phyloP scores from a whole-genome alignment of 441 rosid genomes.

The Macaranga tanarius region DNA sequence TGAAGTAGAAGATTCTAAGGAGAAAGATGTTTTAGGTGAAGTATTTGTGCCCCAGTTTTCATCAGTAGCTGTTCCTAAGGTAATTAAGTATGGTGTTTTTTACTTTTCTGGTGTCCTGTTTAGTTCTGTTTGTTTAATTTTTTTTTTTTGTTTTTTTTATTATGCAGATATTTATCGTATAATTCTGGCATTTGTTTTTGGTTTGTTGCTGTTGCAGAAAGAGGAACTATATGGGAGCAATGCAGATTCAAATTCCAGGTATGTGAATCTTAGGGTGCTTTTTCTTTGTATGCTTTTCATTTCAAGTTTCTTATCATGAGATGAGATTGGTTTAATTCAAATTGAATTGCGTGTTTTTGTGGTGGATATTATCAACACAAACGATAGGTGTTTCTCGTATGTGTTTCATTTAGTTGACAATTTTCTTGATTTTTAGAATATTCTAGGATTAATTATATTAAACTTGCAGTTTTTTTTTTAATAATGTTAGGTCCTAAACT shows the following conservation, averaged over 20 bases:
- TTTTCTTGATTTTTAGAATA: neutral
- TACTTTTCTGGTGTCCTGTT: neutral
- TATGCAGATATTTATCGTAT: neutral
- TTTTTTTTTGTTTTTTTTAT: neutral
- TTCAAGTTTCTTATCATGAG: too few relatives aligned
- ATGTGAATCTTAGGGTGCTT: neutral
- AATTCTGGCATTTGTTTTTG: slow-evolving; percentile 5
- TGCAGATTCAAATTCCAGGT: slow-evolving; percentile 45
- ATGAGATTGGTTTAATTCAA: neutral
- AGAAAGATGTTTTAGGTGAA: slow-evolving; percentile 25
- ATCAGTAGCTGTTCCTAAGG: slow-evolving; percentile 71
- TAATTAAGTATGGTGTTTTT: slow-evolving; percentile 23
- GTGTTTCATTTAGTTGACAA: neutral
- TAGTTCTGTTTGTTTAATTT: slow-evolving; percentile 6
- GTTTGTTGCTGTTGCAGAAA: slow-evolving; percentile 32
- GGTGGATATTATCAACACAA: neutral
- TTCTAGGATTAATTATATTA: neutral
- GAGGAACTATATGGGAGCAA: slow-evolving; percentile 25
- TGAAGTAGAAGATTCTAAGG: slow-evolving; percentile 29
- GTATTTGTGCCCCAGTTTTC: slow-evolving; percentile 73
- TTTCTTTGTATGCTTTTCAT: neutral
- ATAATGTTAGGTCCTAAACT: too few relatives aligned
- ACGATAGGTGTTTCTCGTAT: neutral
- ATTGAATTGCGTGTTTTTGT: neutral
- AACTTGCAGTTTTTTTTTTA: neutral